A percentile compares a stretch with the other conserved stretches of the same genome.
These are phyloP conservation scores for Rhododendron ferrugineum DNA, from an alignment of 148 eudicot species.

Conservation along the genomic window DNA sequence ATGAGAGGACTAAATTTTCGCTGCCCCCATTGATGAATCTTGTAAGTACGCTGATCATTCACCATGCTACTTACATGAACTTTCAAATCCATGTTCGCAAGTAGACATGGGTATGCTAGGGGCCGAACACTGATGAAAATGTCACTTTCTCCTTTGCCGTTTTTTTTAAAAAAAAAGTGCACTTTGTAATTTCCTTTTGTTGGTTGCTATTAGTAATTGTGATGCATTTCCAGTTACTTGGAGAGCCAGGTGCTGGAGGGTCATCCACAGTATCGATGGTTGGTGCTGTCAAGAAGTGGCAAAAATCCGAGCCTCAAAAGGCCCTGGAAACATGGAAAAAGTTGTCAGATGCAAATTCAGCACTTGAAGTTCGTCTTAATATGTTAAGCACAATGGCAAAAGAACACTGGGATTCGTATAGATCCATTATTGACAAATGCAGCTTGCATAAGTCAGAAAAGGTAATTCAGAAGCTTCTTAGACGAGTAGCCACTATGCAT, in stretches of 20 bases:
- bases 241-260: constrained; percentile 98
- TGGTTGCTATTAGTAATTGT: not conserved
- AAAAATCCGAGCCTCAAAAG: constrained; percentile 79
- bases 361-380: constrained; percentile 57
- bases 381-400: constrained; percentile 56
- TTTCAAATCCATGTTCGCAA: not conserved
- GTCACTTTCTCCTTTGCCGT: not conserved
- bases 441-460: constrained; percentile 56
- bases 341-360: constrained; percentile 66
- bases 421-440: constrained; percentile 48
- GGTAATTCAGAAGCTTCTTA: constrained; percentile 35
- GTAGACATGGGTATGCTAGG: not conserved
- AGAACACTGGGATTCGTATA: constrained; percentile 53
- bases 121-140: not conserved
- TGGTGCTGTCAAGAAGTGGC: constrained; percentile 98
- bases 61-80: not conserved
- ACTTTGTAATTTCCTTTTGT: not conserved
- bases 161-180: no score
- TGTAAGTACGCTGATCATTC: constrained; percentile 37
- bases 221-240: constrained; percentile 59
- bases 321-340: constrained; percentile 63
- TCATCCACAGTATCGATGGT: constrained; percentile 99
- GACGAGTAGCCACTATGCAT: not conserved
- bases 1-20: constrained; percentile 67
- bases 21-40: constrained; percentile 90